phyloP scores from a whole-genome alignment of 768 basidiomycete species.

The Lactarius tabidus region DNA sequence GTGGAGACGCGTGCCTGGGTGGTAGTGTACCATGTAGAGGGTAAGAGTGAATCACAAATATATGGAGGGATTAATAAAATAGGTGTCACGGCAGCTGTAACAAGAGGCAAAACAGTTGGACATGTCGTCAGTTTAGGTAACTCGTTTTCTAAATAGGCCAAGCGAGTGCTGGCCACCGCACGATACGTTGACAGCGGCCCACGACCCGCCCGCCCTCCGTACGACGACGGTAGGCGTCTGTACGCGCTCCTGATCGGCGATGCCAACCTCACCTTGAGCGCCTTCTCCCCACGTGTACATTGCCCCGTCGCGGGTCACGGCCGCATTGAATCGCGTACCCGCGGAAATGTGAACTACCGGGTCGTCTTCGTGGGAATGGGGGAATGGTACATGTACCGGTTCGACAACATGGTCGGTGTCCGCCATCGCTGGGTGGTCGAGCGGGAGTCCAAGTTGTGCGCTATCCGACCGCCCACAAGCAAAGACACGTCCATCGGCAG shows the following conservation, averaged over 20 bases:
- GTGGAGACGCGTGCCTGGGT: neutral
- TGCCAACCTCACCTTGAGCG: conserved; percentile 70
- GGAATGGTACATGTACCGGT: conserved; percentile 64
- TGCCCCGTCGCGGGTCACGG: conserved; percentile 60
- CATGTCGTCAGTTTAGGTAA: conserved; percentile 7
- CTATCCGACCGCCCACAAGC: conserved; percentile 83
- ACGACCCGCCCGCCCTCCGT: conserved; percentile 65
- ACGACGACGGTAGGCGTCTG: conserved; percentile 64
- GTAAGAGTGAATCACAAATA: conserved; percentile 9
- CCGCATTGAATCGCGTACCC: conserved; percentile 72
- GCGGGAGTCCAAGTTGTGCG: conserved; percentile 74
- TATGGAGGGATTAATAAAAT: conserved; percentile 20
- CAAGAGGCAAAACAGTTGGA: neutral
- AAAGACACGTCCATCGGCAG: conserved; percentile 77
- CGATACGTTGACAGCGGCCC: conserved; percentile 59
- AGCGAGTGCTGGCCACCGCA: conserved; percentile 81
- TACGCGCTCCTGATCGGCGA: conserved; percentile 50
- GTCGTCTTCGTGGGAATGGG: conserved; percentile 48
- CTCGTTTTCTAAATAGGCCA: conserved; percentile 31
- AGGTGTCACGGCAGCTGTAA: conserved; percentile 7
- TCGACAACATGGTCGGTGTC: conserved; percentile 58
- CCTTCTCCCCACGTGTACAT: conserved; percentile 77
- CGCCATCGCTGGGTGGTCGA: conserved; percentile 61
- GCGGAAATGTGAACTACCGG: conserved; percentile 60
- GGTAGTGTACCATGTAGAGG: neutral